Conservation (phyloP, 345 rosid species). For the Nasturtium officinale region DNA sequence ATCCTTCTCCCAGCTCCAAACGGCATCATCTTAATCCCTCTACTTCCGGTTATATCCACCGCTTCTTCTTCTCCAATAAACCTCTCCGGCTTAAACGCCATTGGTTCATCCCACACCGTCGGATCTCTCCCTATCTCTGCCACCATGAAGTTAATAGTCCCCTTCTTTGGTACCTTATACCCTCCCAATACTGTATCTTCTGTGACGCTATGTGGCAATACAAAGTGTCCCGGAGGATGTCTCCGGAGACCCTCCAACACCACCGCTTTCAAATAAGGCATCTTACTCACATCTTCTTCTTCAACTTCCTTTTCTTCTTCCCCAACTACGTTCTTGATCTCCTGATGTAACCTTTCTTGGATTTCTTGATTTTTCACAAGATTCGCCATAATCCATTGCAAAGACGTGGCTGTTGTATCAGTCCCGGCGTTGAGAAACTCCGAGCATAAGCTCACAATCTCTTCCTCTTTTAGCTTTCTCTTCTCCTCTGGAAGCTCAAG, state of each 20-base stretch:
- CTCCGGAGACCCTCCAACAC: constrained; percentile 26
- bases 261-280: constrained; percentile 19
- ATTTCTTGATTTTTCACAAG: constrained; percentile 27
- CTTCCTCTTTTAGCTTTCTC: constrained; percentile 29
- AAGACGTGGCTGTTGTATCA: constrained; percentile 17
- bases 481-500: constrained; percentile 26
- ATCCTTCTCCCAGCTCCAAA: constrained; percentile 29
- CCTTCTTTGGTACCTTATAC: constrained; percentile 21
- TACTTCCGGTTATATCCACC: constrained; percentile 28
- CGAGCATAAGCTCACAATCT: constrained; percentile 22
- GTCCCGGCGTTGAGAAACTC: constrained; percentile 28
- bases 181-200: constrained; percentile 26
- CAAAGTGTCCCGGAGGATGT: constrained; percentile 28
- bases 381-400: constrained; percentile 33
- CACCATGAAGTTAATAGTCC: constrained; percentile 33
- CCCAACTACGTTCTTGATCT: neutral
- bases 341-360: constrained; percentile 1
- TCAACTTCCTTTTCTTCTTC: neutral
- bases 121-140: constrained; percentile 38
- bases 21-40: constrained; percentile 31
- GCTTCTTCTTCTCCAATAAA: constrained; percentile 14
- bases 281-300: constrained; percentile 3
- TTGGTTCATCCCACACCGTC: constrained; percentile 36
- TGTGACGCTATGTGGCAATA: constrained; percentile 17
- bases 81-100: constrained; percentile 31